Evolutionary conservation across 306 rosid genomes (phyloP).

Genomic region (Vigna unguiculata): DNA sequence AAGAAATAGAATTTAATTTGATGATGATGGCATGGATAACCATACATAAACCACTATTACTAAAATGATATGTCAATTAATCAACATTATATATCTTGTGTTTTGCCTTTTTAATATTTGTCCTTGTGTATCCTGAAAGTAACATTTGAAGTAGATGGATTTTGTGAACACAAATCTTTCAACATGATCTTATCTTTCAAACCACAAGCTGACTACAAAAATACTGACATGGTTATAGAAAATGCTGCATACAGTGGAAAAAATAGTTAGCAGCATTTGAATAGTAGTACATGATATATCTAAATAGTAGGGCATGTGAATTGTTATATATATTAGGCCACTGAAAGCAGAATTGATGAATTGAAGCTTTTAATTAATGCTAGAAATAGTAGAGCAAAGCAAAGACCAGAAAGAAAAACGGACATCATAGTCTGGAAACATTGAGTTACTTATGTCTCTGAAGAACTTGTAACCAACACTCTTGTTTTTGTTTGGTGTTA

Average conservation of each 20-base stretch:
- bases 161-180: neutral
- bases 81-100: neutral
- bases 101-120: neutral
- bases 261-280: neutral
- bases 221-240: neutral
- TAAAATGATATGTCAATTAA: neutral
- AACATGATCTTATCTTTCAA: neutral
- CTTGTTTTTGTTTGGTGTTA: no score
- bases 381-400: neutral
- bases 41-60: neutral
- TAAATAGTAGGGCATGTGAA: neutral
- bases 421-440: no score
- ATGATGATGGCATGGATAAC: constrained; percentile 45
- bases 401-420: neutral
- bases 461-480: no score
- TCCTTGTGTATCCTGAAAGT: neutral
- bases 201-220: neutral
- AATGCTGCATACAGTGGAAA: neutral
- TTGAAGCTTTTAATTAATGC: neutral
- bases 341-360: neutral
- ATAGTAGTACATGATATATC: neutral
- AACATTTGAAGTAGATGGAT: neutral
- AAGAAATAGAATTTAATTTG: constrained; percentile 52
- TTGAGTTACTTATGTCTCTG: no score
- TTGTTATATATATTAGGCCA: neutral